Conservation (phyloP, 495 filamentous ascomycete genomes). For the Neurospora sublineolata region DNA sequence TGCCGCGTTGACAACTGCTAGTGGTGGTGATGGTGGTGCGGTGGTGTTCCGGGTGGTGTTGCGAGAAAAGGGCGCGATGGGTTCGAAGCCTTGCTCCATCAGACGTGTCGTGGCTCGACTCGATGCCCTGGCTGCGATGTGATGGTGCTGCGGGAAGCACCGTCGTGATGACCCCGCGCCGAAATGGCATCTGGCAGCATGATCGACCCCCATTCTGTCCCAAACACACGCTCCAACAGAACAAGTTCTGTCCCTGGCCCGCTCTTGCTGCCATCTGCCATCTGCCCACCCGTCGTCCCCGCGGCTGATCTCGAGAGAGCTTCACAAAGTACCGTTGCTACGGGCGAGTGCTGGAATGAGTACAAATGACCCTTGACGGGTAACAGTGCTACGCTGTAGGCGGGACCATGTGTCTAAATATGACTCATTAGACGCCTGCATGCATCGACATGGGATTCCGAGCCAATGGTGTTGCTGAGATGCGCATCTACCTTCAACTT, state of each 20-base stretch:
- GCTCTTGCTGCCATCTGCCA: conserved; percentile 2
- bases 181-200: neutral
- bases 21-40: neutral
- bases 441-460: conserved; percentile 7
- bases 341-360: neutral
- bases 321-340: neutral
- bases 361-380: neutral
- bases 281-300: neutral
- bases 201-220: neutral
- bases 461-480: conserved; percentile 12
- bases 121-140: neutral
- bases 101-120: neutral
- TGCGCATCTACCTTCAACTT: conserved; percentile 11
- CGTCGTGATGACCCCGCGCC: neutral
- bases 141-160: neutral
- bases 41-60: neutral
- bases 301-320: neutral
- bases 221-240: neutral
- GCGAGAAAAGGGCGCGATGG: neutral
- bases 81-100: neutral
- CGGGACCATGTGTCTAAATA: conserved; percentile 22
- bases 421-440: conserved; percentile 23
- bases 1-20: neutral
- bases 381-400: conserved; percentile 1
- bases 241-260: neutral